Evolutionary conservation across 805 yeast genomes (phyloP), one percentile per base, ranked within the genome.

Genomic region (Ogataea nitratoaversa): DNA sequence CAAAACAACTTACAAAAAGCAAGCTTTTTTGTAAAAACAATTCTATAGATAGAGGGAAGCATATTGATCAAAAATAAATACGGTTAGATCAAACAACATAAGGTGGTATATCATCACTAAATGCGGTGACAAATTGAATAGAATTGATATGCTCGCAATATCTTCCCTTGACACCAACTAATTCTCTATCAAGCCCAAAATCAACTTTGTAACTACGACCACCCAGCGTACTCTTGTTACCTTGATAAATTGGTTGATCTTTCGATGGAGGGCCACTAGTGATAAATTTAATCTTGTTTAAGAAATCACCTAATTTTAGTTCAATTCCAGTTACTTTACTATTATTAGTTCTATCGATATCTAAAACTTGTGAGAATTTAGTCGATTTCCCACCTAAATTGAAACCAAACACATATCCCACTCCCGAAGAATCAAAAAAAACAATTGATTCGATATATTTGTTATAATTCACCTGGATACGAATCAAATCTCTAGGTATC

Each of bases 131-230:
- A 38, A 47, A 45, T 32, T 49, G 54, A 28, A 49, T 37, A 14
- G 49, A 43, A 29, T 31, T 40, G 35, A 49, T 45, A 32, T 49
- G 54, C 24, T 43, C 38, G 29, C 47, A 39, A 22, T 45, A 46
- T 31, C 41, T 43, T 12, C 52, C 54, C 19, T 39, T 43, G 23
- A 48, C 39, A n/a, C 42, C 49, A 23, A 38, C 46, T 35, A 48
- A 36, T 19, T 37, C 36, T 19, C 54, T 40, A 14, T 40, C 48
- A 8, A 28, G 30, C 14, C 40, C 52, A 19, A 49, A 33, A 3
- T 32, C 34, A 16, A 41, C 18, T 22, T 41, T 42, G 8, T 23
- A 24, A 8, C 28, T 28, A 23, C 41, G 36, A 17, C 48, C 47
- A 7, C 46, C 48, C 12, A 41, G 3, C 16, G 38, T 11, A 14